Percentiles rank a stretch among this genome's conserved stretches.
These are phyloP conservation scores for Colletotrichum tanaceti DNA, from an alignment of 2,329 filamentous ascomycete species.

Conservation along the genomic window DNA sequence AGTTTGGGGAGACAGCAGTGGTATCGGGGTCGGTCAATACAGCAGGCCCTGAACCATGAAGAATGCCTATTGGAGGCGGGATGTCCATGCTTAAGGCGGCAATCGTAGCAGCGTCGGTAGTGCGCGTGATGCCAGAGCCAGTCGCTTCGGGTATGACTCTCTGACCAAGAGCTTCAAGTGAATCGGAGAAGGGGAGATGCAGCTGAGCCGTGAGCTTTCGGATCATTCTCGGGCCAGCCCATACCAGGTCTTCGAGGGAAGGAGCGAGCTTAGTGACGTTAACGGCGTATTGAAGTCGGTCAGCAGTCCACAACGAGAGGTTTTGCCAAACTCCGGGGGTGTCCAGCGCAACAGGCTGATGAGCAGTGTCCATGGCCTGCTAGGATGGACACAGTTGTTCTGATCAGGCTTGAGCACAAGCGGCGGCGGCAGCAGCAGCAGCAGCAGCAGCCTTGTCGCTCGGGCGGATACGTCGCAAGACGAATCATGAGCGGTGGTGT, in stretches of 20 bases:
- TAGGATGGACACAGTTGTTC: background rate
- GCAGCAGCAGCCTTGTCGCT: conserved; percentile 33
- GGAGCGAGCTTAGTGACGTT: conserved; percentile 71
- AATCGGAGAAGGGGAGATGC: conserved; percentile 68
- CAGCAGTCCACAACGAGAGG: conserved; percentile 64
- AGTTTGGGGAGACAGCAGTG: conserved; percentile 52
- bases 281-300: conserved; percentile 56
- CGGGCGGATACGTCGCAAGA: conserved; percentile 24
- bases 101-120: conserved; percentile 57
- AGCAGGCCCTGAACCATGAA: conserved; percentile 43
- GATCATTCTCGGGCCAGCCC: conserved; percentile 76
- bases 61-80: conserved; percentile 17
- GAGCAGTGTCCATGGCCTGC: conserved; percentile 32
- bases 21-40: conserved; percentile 55
- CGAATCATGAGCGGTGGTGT: conserved; percentile 31
- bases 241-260: conserved; percentile 74
- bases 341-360: conserved; percentile 46
- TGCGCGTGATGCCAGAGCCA: conserved; percentile 53
- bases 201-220: conserved; percentile 75
- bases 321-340: conserved; percentile 63
- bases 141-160: conserved; percentile 71
- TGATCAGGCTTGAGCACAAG: background rate
- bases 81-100: conserved; percentile 49
- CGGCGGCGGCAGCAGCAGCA: background rate
- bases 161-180: conserved; percentile 70